Evolutionary conservation across 2,329 filamentous ascomycete species (phyloP).

Genomic region (Microdochium trichocladiopsis): DNA sequence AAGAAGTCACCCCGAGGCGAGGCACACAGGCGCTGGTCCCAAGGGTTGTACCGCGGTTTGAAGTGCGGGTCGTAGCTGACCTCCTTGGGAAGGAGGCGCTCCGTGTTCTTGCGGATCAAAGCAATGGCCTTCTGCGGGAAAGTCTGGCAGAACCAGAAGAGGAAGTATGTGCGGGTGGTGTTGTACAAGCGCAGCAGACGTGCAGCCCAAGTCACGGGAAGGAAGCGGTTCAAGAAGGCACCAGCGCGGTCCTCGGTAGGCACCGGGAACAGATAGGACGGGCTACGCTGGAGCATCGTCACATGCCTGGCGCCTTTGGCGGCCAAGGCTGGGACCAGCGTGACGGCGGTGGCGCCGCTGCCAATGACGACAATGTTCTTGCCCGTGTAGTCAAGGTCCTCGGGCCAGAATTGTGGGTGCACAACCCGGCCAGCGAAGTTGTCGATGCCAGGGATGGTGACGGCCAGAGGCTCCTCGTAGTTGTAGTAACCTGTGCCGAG

Average conservation of each 20-base stretch:
- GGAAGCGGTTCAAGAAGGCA: conserved; percentile 24
- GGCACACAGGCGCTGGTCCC: conserved; percentile 64
- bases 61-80: conserved; percentile 45
- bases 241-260: conserved; percentile 32
- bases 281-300: conserved; percentile 65
- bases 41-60: conserved; percentile 45
- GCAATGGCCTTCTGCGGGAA: conserved; percentile 38
- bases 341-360: conserved; percentile 60
- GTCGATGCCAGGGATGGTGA: conserved; percentile 50
- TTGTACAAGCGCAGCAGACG: conserved; percentile 39
- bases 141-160: conserved; percentile 37
- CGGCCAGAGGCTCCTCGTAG: conserved; percentile 46
- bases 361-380: conserved; percentile 63
- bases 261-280: conserved; percentile 50
- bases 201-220: conserved; percentile 35
- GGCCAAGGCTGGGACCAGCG: conserved; percentile 54
- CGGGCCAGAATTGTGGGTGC: conserved; percentile 70
- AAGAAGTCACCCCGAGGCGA: conserved; percentile 39
- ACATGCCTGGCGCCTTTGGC: conserved; percentile 45
- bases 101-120: conserved; percentile 33
- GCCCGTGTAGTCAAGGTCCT: conserved; percentile 54
- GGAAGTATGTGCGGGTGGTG: conserved; percentile 30
- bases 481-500: conserved; percentile 60
- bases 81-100: conserved; percentile 37
- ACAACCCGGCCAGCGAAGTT: conserved; percentile 52